Evolutionary conservation across 2,329 filamentous ascomycete genomes (phyloP).

Genomic region (Gyromitra esculenta): DNA sequence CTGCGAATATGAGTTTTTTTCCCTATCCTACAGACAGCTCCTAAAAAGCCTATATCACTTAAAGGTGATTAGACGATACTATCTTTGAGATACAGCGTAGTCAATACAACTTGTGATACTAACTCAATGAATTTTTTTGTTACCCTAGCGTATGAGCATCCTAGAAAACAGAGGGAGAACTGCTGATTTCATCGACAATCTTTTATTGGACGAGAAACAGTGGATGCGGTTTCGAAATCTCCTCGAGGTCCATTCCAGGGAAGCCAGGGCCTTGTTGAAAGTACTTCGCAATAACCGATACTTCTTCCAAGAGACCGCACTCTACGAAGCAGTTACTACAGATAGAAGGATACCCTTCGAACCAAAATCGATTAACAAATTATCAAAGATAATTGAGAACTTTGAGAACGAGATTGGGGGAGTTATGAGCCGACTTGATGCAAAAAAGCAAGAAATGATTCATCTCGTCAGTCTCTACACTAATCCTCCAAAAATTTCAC

Average conservation of each 20-base stretch:
- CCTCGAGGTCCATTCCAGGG: neutral
- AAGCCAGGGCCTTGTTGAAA: neutral
- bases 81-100: neutral
- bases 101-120: neutral
- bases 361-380: neutral
- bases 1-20: neutral
- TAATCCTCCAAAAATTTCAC: neutral
- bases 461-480: neutral
- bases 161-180: neutral
- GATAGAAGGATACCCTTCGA: neutral
- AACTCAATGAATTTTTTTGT: neutral
- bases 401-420: neutral
- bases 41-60: too few species aligned
- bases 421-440: neutral
- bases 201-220: neutral
- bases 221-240: neutral
- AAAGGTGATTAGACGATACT: neutral
- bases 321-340: too few species aligned
- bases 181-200: conserved; percentile 3
- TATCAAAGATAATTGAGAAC: neutral
- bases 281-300: neutral
- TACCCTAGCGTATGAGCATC: neutral
- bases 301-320: neutral
- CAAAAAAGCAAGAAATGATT: neutral
- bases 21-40: too few species aligned